Base-by-base conservation (phyloP, 169 alveolate species). In the Besnoitia besnoiti region DNA sequence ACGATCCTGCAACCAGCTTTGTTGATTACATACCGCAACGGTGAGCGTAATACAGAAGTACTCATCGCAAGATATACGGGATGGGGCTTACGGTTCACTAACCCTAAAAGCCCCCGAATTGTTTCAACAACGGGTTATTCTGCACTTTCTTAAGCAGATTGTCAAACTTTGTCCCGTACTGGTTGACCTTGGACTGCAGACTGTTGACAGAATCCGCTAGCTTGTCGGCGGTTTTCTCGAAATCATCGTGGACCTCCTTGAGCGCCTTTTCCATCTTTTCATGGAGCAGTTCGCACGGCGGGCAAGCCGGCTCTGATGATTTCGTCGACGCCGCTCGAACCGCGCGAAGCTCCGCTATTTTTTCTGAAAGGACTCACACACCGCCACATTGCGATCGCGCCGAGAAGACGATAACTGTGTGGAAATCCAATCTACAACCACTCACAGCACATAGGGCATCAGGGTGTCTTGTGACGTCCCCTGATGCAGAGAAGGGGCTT, bases 211-310 rank as follows among this genome's bases (percentile, higher is more conserved):
- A 33, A 7, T 30, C n/a, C 24, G 39, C 44, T 16, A 67, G 80
- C 44, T n/a, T 67, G 8, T 67, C 80, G 42, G 80, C 80, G n/a
- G 80, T 67, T 16, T 67, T 67, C 80, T 67, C 80, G n/a, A 67
- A 67, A 42, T 67, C 80, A 33, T 67, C 44, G 44, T 67, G 80
- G 14, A 67, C 80, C 39, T 16, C 80, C n/a, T 35, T 30, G n/a
- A 67, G 80, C 21, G 80, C 80, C n/a, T 30, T 67, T n/a, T 67
- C 80, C 80, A 67, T 67, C 80, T 35, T 14, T 16, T 67, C 47
- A 5, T 67, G 80, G 46, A 67, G 46, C 39, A 5, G 42, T 42
- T 30, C 47, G n/a, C 80, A 67, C 1, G 80, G 80, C 24, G 80
- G 80, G 44, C 80, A 67, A 0, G 67, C 4, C 67, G 24, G 12